Percentiles rank a stretch among this genome's conserved stretches.
phyloP scores from a whole-genome alignment of 2,329 filamentous ascomycete species.

The Colletotrichum karsti region DNA sequence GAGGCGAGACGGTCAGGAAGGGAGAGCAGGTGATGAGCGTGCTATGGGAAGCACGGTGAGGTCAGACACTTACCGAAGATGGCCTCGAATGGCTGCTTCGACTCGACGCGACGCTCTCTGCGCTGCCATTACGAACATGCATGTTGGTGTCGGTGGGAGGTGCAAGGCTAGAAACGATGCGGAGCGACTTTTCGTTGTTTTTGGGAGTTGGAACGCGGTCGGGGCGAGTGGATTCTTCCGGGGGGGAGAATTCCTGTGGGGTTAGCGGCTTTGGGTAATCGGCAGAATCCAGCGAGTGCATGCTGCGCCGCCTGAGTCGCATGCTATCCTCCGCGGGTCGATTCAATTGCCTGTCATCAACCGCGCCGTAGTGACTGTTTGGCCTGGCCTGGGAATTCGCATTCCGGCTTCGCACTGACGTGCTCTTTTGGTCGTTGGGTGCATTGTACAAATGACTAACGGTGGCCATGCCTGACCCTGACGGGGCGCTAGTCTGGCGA shows the following conservation, averaged over 20 bases:
- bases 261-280: conserved; percentile 49
- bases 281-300: conserved; percentile 70
- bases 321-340: conserved; percentile 74
- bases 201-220: conserved; percentile 29
- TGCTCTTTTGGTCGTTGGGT: conserved; percentile 35
- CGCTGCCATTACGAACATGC: conserved; percentile 63
- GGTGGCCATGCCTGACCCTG: conserved; percentile 62
- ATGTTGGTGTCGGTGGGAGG: conserved; percentile 36
- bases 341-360: conserved; percentile 75
- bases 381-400: conserved; percentile 53
- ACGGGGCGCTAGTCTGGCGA: conserved; percentile 48
- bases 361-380: conserved; percentile 59
- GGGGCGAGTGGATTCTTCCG: conserved; percentile 35
- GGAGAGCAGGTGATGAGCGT: conserved; percentile 19
- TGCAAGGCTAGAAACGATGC: conserved; percentile 38
- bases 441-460: conserved; percentile 64
- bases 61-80: conserved; percentile 68
- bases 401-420: conserved; percentile 35
- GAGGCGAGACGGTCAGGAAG: background rate
- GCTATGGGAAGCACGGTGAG: conserved; percentile 29
- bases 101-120: conserved; percentile 70
- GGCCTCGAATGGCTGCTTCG: conserved; percentile 68
- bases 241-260: conserved; percentile 44
- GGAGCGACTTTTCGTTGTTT: conserved; percentile 47
- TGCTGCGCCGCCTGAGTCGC: conserved; percentile 82